Evolutionary conservation across 495 filamentous ascomycete species (phyloP).

Genomic region (Lentithecium fluviatile): DNA sequence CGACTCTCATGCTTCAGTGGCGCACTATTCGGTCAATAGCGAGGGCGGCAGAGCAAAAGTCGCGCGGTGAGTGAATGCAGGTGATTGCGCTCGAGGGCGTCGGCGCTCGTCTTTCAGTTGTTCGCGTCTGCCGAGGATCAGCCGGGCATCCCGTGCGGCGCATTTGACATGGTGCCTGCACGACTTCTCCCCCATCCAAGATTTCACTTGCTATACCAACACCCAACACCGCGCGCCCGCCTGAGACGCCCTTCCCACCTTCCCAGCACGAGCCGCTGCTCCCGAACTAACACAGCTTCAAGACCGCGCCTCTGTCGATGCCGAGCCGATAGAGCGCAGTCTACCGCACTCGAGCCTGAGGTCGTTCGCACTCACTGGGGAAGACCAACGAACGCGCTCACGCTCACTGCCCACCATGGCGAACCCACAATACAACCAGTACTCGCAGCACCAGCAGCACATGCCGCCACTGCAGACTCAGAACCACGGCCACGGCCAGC

Average conservation of each 20-base stretch:
- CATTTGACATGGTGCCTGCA: constrained; percentile 3
- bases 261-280: not conserved
- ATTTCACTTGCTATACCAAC: not conserved
- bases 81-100: too few relatives aligned
- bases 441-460: constrained; percentile 12
- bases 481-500: constrained; percentile 39
- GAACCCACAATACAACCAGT: constrained; percentile 18
- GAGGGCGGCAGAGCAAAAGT: not conserved
- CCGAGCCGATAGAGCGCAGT: not conserved
- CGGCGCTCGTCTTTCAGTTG: not conserved
- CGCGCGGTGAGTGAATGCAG: too few relatives aligned
- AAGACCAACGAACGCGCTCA: constrained; percentile 1
- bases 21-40: not conserved
- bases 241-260: not conserved
- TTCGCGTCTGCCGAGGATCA: constrained; percentile 6
- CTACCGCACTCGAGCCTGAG: constrained; percentile 13
- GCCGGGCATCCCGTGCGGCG: constrained; percentile 9
- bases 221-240: not conserved
- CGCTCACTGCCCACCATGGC: constrained; percentile 14
- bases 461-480: constrained; percentile 38
- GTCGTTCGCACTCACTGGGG: constrained; percentile 1
- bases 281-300: not conserved
- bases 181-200: not conserved
- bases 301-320: not conserved
- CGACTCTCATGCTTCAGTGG: too few relatives aligned